Base-by-base conservation (phyloP, 108 stramenopile genomes). In the Parietichytrium sp. region DNA sequence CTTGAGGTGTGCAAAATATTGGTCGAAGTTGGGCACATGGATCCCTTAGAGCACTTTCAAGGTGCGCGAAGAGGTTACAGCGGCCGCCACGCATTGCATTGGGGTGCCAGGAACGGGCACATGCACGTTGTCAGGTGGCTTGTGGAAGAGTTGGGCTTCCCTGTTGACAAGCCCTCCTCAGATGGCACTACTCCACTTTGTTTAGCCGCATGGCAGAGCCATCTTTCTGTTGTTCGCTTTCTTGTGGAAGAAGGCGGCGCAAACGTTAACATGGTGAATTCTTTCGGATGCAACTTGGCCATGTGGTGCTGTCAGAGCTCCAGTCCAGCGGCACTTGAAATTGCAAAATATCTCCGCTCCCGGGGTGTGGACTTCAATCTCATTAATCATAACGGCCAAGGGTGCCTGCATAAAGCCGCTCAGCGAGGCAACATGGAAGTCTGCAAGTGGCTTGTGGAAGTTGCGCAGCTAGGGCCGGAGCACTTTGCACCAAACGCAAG, bases 181-280 rank as follows among this genome's bases (percentile, higher is more conserved):
- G 61, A 72, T 42, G 61, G 61, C 6, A 72, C 61, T 33, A 72
- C 61, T 10, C 61, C 61, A 25, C 33, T 72, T n/a, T 72, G 61
- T 45, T 20, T 72, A 7, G 61, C 61, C 6, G 61, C 61, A 10
- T 72, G 61, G 61, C 61, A 72, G 61, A 42, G 61, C 42, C 61
- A 72, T 42, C 38, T 72, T 8, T 33, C 36, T 15, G 20, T 27
- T 0, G 36, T 33, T 25, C 36, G 6, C 0, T 72, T 45, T 72
- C 61, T 72, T 38, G 25, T 72, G 6, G 61, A 72, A 2, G 25
- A 72, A 42, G 61, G 38, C 20, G 42, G 42, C 2, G 61, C 61
- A 10, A 20, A 38, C 20, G 38, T 42, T n/a, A 2, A 1, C 13
- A 72, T 42, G 38, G 25, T 7, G 16, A 72, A 72, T 25, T 72